Conservation (phyloP, 257 asterid species). For the Solanum chiquidenum region DNA sequence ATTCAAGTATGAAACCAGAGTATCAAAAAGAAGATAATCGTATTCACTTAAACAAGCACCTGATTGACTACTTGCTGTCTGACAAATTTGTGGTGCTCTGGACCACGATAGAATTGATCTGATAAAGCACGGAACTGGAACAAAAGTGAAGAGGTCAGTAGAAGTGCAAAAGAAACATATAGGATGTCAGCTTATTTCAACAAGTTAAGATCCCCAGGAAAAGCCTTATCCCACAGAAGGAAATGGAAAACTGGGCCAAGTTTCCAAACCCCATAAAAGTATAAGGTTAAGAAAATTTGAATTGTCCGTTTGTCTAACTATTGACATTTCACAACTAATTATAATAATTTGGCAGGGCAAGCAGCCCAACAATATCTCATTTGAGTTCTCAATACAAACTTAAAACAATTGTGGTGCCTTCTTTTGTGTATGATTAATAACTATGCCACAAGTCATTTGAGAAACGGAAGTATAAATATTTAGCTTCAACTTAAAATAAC, state of each 20-base stretch:
- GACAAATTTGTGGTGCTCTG: constrained; percentile 90
- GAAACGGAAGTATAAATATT: neutral
- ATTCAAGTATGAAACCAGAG: neutral
- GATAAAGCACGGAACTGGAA: constrained; percentile 72
- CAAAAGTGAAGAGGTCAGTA: neutral
- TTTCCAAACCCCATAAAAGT: neutral
- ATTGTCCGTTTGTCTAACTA: neutral
- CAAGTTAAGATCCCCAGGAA: neutral
- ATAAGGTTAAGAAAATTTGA: neutral
- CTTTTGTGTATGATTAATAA: neutral
- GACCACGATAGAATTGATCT: constrained; percentile 81
- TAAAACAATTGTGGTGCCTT: neutral
- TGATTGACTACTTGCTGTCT: constrained; percentile 79
- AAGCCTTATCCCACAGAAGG: neutral
- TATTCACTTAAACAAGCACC: constrained; percentile 28
- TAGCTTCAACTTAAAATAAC: neutral
- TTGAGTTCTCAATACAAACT: neutral
- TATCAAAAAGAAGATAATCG: neutral
- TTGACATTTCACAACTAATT: neutral
- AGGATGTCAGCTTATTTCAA: neutral
- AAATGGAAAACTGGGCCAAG: neutral
- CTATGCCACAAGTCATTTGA: neutral
- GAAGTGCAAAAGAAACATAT: neutral
- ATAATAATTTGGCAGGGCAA: neutral
- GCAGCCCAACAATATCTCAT: neutral